These are phyloP conservation scores for Penicillium odoratum DNA, from an alignment of 495 filamentous ascomycete genomes.

Conservation along the genomic window DNA sequence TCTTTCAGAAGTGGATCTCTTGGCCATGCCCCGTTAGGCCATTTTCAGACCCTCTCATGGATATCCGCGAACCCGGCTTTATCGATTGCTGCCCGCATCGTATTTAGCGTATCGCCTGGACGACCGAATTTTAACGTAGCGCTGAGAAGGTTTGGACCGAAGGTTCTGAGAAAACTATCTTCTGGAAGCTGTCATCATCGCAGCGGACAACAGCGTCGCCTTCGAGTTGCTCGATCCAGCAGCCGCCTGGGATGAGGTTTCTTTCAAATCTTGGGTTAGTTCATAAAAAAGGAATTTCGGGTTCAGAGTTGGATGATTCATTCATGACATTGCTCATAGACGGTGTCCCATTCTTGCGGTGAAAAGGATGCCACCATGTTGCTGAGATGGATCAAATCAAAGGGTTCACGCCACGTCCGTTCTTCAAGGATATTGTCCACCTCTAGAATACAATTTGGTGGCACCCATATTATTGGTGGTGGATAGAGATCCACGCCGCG, in stretches of 20 bases:
- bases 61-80: conserved; percentile 32
- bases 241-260: conserved; percentile 48
- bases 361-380: conserved; percentile 21
- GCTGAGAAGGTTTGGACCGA: conserved; percentile 1
- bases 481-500: conserved; percentile 22
- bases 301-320: conserved; percentile 6
- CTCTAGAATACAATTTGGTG: conserved; percentile 24
- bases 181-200: conserved; percentile 41
- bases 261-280: background rate
- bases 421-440: conserved; percentile 29
- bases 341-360: conserved; percentile 23
- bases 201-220: conserved; percentile 35
- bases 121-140: conserved; percentile 7
- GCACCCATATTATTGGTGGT: conserved; percentile 15
- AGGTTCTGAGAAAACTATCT: conserved; percentile 21
- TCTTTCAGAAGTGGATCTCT: conserved; percentile 62
- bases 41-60: conserved; percentile 46
- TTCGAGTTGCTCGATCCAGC: conserved; percentile 56
- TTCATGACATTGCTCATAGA: conserved; percentile 32
- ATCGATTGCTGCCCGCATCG: conserved; percentile 17
- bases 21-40: conserved; percentile 65
- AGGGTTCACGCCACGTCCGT: conserved; percentile 27
- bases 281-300: background rate
- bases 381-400: conserved; percentile 34
- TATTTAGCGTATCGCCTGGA: conserved; percentile 16